phyloP scores from a whole-genome alignment of 2,329 filamentous ascomycete genomes.

The Rutstroemia sp. region DNA sequence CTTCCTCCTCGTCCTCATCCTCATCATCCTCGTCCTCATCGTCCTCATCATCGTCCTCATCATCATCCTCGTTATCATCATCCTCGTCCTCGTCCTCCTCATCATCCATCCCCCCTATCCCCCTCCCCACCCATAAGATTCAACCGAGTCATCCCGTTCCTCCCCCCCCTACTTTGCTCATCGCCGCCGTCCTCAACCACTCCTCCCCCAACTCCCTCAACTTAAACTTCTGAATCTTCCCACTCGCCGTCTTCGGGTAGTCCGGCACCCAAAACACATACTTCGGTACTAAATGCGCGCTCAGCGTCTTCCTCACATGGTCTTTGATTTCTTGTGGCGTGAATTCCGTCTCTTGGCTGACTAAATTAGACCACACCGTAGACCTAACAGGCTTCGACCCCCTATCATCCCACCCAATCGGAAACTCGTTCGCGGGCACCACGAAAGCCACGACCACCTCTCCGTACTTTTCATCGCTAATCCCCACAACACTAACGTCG shows the following conservation, averaged over 20 bases:
- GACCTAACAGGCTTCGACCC: too few species aligned
- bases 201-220: constrained; percentile 47
- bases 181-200: background rate
- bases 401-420: constrained; percentile 19
- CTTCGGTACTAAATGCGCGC: constrained; percentile 74
- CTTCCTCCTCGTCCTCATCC: background rate
- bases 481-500: constrained; percentile 76
- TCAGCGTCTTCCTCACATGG: constrained; percentile 66
- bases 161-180: background rate
- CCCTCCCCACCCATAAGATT: too few species aligned
- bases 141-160: too few species aligned
- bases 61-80: too few species aligned
- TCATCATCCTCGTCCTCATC: background rate
- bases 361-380: too few species aligned
- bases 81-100: background rate
- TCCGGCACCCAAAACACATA: constrained; percentile 79
- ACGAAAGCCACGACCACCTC: constrained; percentile 85
- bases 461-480: constrained; percentile 76
- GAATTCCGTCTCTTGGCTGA: constrained; percentile 27
- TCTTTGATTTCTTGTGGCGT: constrained; percentile 52
- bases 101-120: background rate
- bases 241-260: constrained; percentile 93
- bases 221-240: constrained; percentile 95
- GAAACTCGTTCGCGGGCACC: constrained; percentile 38
- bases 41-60: too few species aligned